Evolutionary conservation across 176 grass and related monocot genomes (phyloP).

Genomic region (Avena insularis): DNA sequence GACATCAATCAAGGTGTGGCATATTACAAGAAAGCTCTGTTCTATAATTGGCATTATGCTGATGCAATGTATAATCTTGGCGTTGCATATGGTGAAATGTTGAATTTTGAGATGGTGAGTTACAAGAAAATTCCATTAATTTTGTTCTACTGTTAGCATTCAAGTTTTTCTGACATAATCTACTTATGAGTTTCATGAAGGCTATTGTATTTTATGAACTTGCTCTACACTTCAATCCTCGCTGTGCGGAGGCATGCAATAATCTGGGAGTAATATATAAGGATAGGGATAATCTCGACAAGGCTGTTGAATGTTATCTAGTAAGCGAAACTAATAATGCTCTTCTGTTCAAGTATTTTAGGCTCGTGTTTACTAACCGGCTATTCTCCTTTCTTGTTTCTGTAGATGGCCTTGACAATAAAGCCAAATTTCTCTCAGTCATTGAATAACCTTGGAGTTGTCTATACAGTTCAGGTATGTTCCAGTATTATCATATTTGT

Average conservation of each 20-base stretch:
- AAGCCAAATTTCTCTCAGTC: conserved; percentile 97
- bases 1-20: conserved; percentile 93
- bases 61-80: conserved; percentile 99
- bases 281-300: conserved; percentile 99
- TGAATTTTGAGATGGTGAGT: conserved; percentile 99
- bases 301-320: conserved; percentile 99
- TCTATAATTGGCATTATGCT: conserved; percentile 98
- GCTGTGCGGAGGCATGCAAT: conserved; percentile 95
- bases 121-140: conserved; percentile 25
- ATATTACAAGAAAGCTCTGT: conserved; percentile 99
- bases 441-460: conserved; percentile 98
- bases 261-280: conserved; percentile 99
- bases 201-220: conserved; percentile 99
- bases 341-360: conserved; percentile 34
- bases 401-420: conserved; percentile 95
- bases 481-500: conserved; percentile 28
- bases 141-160: conserved; percentile 36
- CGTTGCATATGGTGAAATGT: conserved; percentile 99
- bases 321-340: conserved; percentile 46
- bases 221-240: conserved; percentile 97
- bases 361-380: conserved; percentile 15
- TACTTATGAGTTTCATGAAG: conserved; percentile 54
- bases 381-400: conserved; percentile 19
- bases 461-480: conserved; percentile 96
- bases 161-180: conserved; percentile 33